Evolutionary conservation across 768 basidiomycete genomes (phyloP), one percentile per base, ranked within the genome.

Genomic region (Russula sp.): DNA sequence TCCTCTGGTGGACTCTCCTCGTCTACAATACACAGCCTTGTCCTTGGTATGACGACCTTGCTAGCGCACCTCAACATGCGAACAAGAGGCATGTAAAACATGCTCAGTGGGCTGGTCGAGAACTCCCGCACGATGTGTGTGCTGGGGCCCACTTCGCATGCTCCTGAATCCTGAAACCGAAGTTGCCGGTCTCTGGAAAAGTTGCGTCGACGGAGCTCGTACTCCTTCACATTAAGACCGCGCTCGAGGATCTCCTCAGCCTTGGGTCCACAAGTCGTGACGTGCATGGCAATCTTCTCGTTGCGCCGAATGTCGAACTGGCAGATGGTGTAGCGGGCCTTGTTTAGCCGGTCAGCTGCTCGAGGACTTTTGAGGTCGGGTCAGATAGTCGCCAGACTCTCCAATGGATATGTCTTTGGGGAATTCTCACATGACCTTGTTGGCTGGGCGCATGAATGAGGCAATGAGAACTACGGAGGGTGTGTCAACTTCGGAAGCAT

Each of bases 271-370:
- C 57, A 2, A 50, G 50, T 58, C 0, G 57, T 58, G 47, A 58
- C 57, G 37, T 58, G 83, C 27, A 27, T 2, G 27, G 2, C 27
- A 27, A 27, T 27, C 27, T 3, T 27, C 27, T 27, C 2, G 27
- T 27, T 27, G 27, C 27, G 2, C 27, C 2, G 27, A 2, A 27
- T 27, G 27, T 2, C 27, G 27, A 27, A 99, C 54, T 91, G 90
- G 71, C 95, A 94, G 78, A 98, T 94, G 74, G 96, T 98, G 89
- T 96, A 98, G 70, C 97, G 92, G 66, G 96, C 96, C 84, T 98
- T 99, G 27, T 27, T 27, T 27, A 3, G 27, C 27, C 27, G 27
- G 27, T 27, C 27, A 58, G 27, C 40, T 50, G 57, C 32, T 58
- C 57, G 18, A 58, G 57, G 48, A 58, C 57, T 50, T 58, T 58